Evolutionary conservation across 2,329 filamentous ascomycete genomes (phyloP).

Genomic region (Waltergamsia citrina): DNA sequence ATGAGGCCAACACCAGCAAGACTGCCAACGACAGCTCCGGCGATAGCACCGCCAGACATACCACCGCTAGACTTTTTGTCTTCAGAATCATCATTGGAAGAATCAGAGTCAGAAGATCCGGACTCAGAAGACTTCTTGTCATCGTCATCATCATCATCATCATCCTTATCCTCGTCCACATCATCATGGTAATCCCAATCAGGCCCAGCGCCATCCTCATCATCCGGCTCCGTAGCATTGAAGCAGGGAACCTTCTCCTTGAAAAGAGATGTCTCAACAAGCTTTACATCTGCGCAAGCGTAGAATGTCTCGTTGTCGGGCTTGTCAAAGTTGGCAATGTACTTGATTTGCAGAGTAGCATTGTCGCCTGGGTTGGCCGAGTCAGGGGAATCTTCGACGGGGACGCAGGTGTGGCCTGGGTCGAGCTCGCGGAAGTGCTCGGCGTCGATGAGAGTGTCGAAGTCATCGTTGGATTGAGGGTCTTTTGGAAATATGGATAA

Average conservation of each 20-base stretch:
- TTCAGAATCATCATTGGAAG: conserved; percentile 7
- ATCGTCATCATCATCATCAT: conserved; percentile 7
- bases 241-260: conserved; percentile 27
- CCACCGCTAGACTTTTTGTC: conserved; percentile 14
- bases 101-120: neutral
- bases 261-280: conserved; percentile 25
- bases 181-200: conserved; percentile 5
- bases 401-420: conserved; percentile 35
- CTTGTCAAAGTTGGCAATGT: conserved; percentile 31
- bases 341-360: conserved; percentile 39
- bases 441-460: conserved; percentile 24
- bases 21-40: conserved; percentile 64
- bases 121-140: conserved; percentile 8
- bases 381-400: conserved; percentile 21
- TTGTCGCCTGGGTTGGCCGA: conserved; percentile 27
- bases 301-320: conserved; percentile 35
- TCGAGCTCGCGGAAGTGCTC: conserved; percentile 26
- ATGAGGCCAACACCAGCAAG: conserved; percentile 53
- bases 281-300: conserved; percentile 38
- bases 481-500: conserved; percentile 14
- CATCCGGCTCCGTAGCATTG: conserved; percentile 26
- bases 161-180: conserved; percentile 2
- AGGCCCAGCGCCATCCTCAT: conserved; percentile 9
- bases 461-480: conserved; percentile 27
- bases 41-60: conserved; percentile 61